These are phyloP conservation scores for Trametes punicea DNA, from an alignment of 768 basidiomycete genomes.

Conservation along the genomic window DNA sequence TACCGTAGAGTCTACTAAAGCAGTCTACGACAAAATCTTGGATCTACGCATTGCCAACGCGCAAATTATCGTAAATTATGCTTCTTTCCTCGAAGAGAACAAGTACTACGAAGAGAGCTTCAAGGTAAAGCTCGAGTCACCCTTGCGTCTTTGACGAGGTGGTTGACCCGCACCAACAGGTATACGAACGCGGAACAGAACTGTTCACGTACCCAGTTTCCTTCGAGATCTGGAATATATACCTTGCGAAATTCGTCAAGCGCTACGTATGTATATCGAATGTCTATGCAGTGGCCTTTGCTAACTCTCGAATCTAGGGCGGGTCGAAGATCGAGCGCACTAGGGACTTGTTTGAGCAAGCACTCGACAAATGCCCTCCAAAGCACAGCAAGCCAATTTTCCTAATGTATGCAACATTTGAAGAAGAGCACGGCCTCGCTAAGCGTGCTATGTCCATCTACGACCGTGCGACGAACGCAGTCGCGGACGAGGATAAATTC, in stretches of 20 bases:
- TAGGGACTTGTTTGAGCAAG: slow-evolving; percentile 97
- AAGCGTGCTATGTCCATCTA: slow-evolving; percentile 96
- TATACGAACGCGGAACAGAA: slow-evolving; percentile 96
- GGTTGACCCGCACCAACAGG: slow-evolving; percentile 39
- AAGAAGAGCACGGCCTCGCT: slow-evolving; percentile 93
- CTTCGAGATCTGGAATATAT: slow-evolving; percentile 99
- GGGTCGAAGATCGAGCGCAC: slow-evolving; percentile 93
- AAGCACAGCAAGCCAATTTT: slow-evolving; percentile 94
- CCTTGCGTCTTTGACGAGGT: neutral
- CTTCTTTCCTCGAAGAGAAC: slow-evolving; percentile 95
- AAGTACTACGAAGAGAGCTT: slow-evolving; percentile 98
- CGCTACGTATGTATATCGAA: slow-evolving; percentile 71
- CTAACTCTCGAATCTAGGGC: slow-evolving; percentile 47
- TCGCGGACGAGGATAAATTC: slow-evolving; percentile 89
- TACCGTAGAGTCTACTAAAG: slow-evolving; percentile 86
- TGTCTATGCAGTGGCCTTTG: neutral
- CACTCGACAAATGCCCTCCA: slow-evolving; percentile 91
- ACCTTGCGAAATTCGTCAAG: slow-evolving; percentile 93
- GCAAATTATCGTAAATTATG: slow-evolving; percentile 96
- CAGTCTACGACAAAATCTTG: slow-evolving; percentile 93
- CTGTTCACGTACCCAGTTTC: slow-evolving; percentile 97
- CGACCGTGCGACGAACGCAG: slow-evolving; percentile 85
- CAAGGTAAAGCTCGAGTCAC: slow-evolving; percentile 57
- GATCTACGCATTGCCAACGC: slow-evolving; percentile 97
- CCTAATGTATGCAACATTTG: slow-evolving; percentile 93